Percentiles rank a stretch among this genome's conserved stretches.
These are phyloP conservation scores for Phytophthora lateralis DNA, from an alignment of 352 stramenopile species.

Conservation along the genomic window DNA sequence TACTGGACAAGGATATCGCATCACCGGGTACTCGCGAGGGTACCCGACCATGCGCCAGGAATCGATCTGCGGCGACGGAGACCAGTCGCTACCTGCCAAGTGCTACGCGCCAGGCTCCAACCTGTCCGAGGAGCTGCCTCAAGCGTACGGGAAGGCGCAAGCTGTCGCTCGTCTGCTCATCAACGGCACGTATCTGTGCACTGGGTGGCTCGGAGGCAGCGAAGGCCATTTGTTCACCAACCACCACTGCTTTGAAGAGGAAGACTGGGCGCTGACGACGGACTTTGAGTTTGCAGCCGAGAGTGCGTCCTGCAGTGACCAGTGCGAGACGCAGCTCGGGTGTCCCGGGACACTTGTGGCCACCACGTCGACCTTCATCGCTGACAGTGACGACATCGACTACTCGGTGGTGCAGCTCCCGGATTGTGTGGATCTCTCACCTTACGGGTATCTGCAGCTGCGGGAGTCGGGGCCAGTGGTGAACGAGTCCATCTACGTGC, in stretches of 20 bases:
- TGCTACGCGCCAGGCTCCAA: conserved; percentile 44
- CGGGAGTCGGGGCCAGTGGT: conserved; percentile 38
- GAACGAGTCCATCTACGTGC: conserved; percentile 66
- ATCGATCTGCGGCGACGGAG: conserved; percentile 52
- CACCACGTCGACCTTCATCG: conserved; percentile 51
- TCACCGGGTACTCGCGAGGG: conserved; percentile 51
- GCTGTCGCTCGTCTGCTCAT: conserved; percentile 68
- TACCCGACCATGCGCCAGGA: conserved; percentile 40
- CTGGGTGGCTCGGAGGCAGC: conserved; percentile 64
- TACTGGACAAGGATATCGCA: conserved; percentile 37
- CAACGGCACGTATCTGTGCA: conserved; percentile 56
- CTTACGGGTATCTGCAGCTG: conserved; percentile 67
- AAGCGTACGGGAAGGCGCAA: conserved; percentile 46
- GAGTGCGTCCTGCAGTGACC: conserved; percentile 47
- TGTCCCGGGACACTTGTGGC: conserved; percentile 55
- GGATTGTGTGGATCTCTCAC: conserved; percentile 29
- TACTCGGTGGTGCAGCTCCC: conserved; percentile 69
- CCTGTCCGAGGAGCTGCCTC: conserved; percentile 30
- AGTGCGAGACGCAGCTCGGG: conserved; percentile 47
- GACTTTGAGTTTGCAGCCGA: conserved; percentile 72
- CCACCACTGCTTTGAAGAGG: conserved; percentile 60
- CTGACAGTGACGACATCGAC: conserved; percentile 44
- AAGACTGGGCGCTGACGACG: conserved; percentile 31
- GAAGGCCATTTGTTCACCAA: conserved; percentile 78
- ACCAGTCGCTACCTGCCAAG: conserved; percentile 59